Evolutionary conservation across 352 stramenopile species (phyloP).

Genomic region (Pythium pyrilobum): DNA sequence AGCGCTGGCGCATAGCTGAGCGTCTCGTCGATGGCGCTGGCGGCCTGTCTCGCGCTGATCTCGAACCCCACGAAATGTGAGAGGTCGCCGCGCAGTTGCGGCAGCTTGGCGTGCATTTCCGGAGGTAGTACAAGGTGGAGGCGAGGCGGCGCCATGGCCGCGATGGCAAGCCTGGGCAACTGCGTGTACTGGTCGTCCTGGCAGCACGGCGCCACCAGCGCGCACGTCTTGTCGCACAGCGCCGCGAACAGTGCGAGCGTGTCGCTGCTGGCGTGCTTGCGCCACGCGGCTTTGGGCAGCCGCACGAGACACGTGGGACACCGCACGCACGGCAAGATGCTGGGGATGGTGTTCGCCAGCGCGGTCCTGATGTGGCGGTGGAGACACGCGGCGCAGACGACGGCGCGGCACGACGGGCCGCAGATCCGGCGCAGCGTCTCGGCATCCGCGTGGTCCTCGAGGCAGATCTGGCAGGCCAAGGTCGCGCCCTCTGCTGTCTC

Average conservation of each 20-base stretch:
- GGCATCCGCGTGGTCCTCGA: neutral
- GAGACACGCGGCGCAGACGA: constrained; percentile 11
- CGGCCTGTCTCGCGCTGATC: neutral
- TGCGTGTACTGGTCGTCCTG: constrained; percentile 17
- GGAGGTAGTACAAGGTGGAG: neutral
- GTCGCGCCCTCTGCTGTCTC: too few species aligned
- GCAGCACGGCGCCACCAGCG: constrained; percentile 20
- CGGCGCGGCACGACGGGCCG: neutral
- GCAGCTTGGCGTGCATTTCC: neutral
- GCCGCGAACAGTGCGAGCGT: neutral
- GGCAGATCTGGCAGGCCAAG: constrained; percentile 15
- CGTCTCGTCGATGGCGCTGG: neutral
- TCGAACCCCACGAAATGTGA: too few species aligned
- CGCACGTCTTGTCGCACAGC: constrained; percentile 11
- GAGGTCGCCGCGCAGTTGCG: too few species aligned
- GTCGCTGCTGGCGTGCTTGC: neutral
- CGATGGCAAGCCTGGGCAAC: neutral
- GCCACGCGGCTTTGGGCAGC: constrained; percentile 11
- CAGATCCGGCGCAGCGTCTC: neutral
- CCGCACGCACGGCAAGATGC: constrained; percentile 16
- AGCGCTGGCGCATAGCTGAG: neutral
- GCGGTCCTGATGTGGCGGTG: neutral
- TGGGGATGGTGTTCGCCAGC: neutral
- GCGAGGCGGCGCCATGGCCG: neutral
- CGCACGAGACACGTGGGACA: constrained; percentile 17